These are phyloP conservation scores for Cochliopodium minus DNA, from an alignment of 208 protist species.

Conservation along the genomic window DNA sequence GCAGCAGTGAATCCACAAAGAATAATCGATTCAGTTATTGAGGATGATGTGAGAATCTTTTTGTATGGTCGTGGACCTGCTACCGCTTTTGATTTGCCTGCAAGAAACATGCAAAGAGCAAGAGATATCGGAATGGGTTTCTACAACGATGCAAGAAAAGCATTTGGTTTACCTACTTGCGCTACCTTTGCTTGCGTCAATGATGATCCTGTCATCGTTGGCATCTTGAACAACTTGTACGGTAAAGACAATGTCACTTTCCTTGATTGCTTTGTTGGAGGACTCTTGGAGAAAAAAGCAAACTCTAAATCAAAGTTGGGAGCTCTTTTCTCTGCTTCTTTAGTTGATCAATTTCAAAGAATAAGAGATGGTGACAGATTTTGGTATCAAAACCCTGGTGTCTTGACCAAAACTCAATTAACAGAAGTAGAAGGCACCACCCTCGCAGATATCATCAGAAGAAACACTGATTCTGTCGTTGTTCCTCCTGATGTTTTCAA, in stretches of 20 bases:
- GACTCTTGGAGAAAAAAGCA: constrained; percentile 14
- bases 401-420: background rate
- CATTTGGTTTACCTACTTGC: constrained; percentile 6
- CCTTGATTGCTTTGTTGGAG: constrained; percentile 18
- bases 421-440: background rate
- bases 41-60: constrained; percentile 26
- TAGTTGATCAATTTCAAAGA: constrained; percentile 14
- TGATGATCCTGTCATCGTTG: background rate
- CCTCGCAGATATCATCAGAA: background rate
- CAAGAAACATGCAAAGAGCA: constrained; percentile 21
- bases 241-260: constrained; percentile 4
- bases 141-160: constrained; percentile 18
- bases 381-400: constrained; percentile 8
- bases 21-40: constrained; percentile 16
- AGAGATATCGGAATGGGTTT: constrained; percentile 22
- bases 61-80: constrained; percentile 17
- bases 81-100: constrained; percentile 13
- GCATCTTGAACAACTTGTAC: constrained; percentile 9
- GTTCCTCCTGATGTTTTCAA: too few relatives aligned
- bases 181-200: background rate
- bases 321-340: background rate
- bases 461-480: constrained; percentile 1
- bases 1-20: background rate
- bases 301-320: constrained; percentile 15
- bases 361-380: constrained; percentile 15